Evolutionary conservation across 2,329 filamentous ascomycete species (phyloP), one percentile per base, ranked within the genome.

Genomic region (Xylaria sp.): DNA sequence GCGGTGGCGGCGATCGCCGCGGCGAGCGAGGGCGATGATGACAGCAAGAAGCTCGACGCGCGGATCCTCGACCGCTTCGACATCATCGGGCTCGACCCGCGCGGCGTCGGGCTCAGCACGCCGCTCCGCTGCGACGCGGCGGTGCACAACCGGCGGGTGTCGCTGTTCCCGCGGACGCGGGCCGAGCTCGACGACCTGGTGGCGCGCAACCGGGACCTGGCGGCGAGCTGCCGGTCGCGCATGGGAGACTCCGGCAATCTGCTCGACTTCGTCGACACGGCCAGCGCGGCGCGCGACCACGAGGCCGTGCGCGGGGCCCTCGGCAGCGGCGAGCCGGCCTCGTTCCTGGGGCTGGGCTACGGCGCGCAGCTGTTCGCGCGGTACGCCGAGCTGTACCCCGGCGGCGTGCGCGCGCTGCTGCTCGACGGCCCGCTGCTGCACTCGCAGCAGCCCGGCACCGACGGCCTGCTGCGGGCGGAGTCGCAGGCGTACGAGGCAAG

Each of bases 391-490:
- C 66, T 78, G 1, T 80, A 71, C 60, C 76, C 77, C 3, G 58
- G 74, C 9, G 73, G 72, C 24, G 66, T 78, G 48, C 63, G 76
- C 6, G 65, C 71, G 2, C 69, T 78, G 57, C 72, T 68, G 0
- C 68, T 79, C n/a, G 76, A 79, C 64, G 76, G 75, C 19, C 71
- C 72, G 26, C 51, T 77, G 26, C 74, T 78, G 60, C 76, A 76
- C 59, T 70, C 70, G 1, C 69, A 71, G 44, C 56, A 65, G n/a
- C n/a, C n/a, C 22, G 70, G 73, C 54, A 54, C 69, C 2, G 62
- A 67, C 5, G 71, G 72, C 29, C 46, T 76, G 1, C 61, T 70
- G 2, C n/a, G n/a, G n/a, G 69, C 68, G 26, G 74, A 76, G 62
- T 52, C 68, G 5, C 62, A 66, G 1, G 64, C 72, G 2, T 76